A percentile compares a stretch with the other conserved stretches of the same genome.
These are phyloP conservation scores for Pythium plurisporium DNA, from an alignment of 352 stramenopile genomes.

Conservation along the genomic window DNA sequence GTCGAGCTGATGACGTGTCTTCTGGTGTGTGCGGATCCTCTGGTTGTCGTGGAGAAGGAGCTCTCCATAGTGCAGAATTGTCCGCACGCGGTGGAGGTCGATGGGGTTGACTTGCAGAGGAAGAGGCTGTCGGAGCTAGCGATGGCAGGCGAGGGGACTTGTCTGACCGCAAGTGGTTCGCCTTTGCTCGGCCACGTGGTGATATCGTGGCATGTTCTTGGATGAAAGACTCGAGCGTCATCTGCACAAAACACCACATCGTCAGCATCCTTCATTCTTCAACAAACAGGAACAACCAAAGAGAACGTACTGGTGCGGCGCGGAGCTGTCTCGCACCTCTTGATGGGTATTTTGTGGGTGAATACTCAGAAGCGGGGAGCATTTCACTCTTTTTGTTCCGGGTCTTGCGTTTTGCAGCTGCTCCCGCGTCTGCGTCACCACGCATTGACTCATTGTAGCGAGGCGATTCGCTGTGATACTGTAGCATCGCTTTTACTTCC, in stretches of 20 bases:
- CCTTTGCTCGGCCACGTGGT: not conserved
- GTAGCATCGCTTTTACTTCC: constrained; percentile 36
- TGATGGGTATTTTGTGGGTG: constrained; percentile 22
- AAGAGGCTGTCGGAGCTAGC: not conserved
- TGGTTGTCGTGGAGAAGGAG: not conserved
- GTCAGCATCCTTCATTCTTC: not conserved
- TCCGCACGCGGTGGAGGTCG: not conserved
- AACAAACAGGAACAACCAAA: too few relatives aligned
- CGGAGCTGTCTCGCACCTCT: constrained; percentile 21
- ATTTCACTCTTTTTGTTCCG: constrained; percentile 37
- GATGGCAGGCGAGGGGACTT: not conserved
- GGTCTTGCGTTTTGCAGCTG: constrained; percentile 16
- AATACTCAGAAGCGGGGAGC: constrained; percentile 38
- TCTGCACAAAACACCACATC: constrained; percentile 13
- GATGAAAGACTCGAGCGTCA: constrained; percentile 50
- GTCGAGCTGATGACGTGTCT: not conserved
- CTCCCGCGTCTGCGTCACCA: constrained; percentile 4
- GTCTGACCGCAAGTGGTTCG: not conserved
- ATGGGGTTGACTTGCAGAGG: not conserved
- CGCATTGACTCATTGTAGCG: not conserved
- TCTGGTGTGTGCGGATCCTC: not conserved
- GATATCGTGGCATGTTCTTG: constrained; percentile 18
- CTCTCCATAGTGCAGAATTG: constrained; percentile 11
- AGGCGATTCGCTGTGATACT: constrained; percentile 23
- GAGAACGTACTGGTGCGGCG: constrained; percentile 31